These are phyloP conservation scores for Fusarium camptoceras DNA, from an alignment of 2,329 filamentous ascomycete genomes.

Conservation along the genomic window DNA sequence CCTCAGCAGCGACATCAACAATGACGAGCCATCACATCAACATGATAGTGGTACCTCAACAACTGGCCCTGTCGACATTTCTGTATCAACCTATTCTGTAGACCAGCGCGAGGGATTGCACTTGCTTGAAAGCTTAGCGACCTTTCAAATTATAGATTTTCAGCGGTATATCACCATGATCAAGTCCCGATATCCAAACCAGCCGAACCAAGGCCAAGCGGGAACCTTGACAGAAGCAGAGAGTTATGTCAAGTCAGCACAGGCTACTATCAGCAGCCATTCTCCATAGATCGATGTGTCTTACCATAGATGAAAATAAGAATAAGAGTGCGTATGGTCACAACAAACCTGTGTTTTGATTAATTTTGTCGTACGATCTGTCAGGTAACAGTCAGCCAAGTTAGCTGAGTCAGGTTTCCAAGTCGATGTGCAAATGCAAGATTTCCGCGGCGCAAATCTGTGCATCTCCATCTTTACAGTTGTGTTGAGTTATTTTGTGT, in stretches of 20 bases:
- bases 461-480: background rate
- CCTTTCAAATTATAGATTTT: background rate
- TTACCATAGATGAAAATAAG: background rate
- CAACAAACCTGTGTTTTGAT: background rate
- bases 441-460: background rate
- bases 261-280: background rate
- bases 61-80: background rate
- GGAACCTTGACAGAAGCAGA: background rate
- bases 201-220: background rate
- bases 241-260: background rate
- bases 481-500: no score
- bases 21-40: background rate
- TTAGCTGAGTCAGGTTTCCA: background rate
- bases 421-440: background rate
- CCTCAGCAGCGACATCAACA: background rate
- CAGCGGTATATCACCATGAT: background rate
- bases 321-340: background rate
- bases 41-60: background rate
- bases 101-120: background rate
- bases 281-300: background rate
- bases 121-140: background rate
- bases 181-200: background rate
- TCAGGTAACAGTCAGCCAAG: background rate
- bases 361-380: background rate
- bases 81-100: background rate